A percentile compares a stretch with the other conserved stretches of the same genome.
Conservation (phyloP, 495 filamentous ascomycete genomes). For the Penicillium odoratum region DNA sequence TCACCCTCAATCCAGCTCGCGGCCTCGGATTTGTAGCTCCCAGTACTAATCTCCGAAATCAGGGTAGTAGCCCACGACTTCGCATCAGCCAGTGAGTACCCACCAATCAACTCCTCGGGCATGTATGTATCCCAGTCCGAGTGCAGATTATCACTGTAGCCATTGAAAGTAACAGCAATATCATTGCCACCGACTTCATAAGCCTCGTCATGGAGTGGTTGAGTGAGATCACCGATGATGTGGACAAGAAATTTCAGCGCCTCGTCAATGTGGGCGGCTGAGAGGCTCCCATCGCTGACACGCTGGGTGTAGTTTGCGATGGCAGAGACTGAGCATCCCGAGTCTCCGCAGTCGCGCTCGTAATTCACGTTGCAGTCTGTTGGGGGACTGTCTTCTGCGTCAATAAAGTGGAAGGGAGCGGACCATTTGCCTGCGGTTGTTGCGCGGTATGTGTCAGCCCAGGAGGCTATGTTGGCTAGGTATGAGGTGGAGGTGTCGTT, state of each 20-base stretch:
- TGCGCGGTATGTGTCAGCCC: conserved; percentile 60
- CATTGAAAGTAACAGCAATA: conserved; percentile 56
- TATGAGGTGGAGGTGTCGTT: conserved; percentile 50
- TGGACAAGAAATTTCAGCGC: conserved; percentile 59
- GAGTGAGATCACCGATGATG: conserved; percentile 61
- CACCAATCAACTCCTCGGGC: conserved; percentile 54
- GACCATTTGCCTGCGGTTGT: conserved; percentile 55
- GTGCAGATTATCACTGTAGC: conserved; percentile 59
- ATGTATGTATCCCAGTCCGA: conserved; percentile 66
- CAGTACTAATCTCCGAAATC: conserved; percentile 44
- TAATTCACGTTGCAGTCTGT: conserved; percentile 55
- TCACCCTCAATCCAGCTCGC: conserved; percentile 50
- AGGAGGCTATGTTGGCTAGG: conserved; percentile 59
- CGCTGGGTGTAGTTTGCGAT: conserved; percentile 57
- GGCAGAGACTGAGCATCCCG: conserved; percentile 61
- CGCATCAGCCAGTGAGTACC: conserved; percentile 31
- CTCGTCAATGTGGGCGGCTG: conserved; percentile 15
- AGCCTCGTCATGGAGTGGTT: conserved; percentile 63
- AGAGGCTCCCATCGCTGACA: conserved; percentile 22
- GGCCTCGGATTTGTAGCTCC: conserved; percentile 45
- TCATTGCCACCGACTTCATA: conserved; percentile 59
- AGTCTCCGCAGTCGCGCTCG: conserved; percentile 55
- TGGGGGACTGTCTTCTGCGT: conserved; percentile 63
- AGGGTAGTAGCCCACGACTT: conserved; percentile 36
- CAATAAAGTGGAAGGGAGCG: conserved; percentile 59